A percentile compares a stretch with the other conserved stretches of the same genome.
Conservation (phyloP, 768 basidiomycete genomes). For the Saitozyma sp. region DNA sequence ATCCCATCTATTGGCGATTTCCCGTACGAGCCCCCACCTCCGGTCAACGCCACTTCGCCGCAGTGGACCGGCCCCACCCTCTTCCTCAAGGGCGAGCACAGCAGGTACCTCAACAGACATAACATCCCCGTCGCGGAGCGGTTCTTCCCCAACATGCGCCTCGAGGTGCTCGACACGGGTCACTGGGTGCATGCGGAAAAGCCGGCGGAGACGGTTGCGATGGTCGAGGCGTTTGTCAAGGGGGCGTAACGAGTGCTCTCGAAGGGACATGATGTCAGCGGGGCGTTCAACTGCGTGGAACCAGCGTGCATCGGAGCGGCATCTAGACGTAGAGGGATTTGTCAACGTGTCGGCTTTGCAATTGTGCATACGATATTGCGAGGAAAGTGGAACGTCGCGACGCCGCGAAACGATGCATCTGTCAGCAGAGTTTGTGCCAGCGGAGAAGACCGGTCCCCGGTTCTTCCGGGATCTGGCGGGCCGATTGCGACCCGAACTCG, state of each 20-base stretch:
- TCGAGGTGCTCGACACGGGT: conserved; percentile 69
- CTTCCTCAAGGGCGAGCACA: conserved; percentile 76
- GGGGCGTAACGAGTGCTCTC: conserved; percentile 5
- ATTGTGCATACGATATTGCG: too few relatives aligned
- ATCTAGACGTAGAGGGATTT: too few relatives aligned
- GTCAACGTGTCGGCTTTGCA: too few relatives aligned
- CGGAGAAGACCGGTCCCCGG: too few relatives aligned
- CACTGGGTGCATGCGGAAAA: conserved; percentile 93
- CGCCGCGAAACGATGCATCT: too few relatives aligned
- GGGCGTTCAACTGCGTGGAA: too few relatives aligned
- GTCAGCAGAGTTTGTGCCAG: too few relatives aligned
- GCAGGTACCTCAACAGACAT: conserved; percentile 73
- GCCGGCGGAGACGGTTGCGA: conserved; percentile 55
- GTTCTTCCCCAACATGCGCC: conserved; percentile 71
- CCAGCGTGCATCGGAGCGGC: too few relatives aligned
- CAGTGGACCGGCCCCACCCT: conserved; percentile 66
- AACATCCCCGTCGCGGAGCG: conserved; percentile 64
- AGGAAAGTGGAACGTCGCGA: too few relatives aligned
- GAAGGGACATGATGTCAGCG: too few relatives aligned
- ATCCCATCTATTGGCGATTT: conserved; percentile 75
- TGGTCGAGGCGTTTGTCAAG: conserved; percentile 53
- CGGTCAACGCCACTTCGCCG: conserved; percentile 15
- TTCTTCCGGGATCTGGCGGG: too few relatives aligned
- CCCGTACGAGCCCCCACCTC: conserved; percentile 62
- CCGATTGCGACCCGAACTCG: too few relatives aligned